Evolutionary conservation across 176 grass and related monocot genomes (phyloP).

Genomic region (Poa annua): DNA sequence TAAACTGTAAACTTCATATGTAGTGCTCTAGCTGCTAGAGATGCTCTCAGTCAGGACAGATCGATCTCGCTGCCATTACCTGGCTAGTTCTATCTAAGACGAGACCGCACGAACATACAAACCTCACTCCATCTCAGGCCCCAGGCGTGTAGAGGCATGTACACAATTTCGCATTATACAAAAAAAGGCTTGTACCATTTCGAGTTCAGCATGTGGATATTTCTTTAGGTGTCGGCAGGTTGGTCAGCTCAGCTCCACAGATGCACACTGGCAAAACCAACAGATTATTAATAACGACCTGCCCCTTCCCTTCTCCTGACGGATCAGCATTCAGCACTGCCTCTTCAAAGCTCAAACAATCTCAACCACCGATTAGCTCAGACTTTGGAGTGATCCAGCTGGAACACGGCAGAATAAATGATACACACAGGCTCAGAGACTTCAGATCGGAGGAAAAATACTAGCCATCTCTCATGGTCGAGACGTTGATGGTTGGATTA

Average conservation of each 20-base stretch:
- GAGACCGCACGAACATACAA: neutral
- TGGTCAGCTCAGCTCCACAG: neutral
- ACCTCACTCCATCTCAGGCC: neutral
- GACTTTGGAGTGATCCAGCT: neutral
- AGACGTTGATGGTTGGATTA: conserved; percentile 3
- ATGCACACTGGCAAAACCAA: neutral
- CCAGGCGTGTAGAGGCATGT: neutral
- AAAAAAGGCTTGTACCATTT: neutral
- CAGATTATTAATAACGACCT: neutral
- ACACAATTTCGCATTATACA: too few species aligned
- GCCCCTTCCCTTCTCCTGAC: neutral
- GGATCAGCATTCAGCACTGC: neutral
- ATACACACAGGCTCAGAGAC: neutral
- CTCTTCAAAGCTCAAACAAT: neutral
- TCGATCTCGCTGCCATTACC: conserved; percentile 1
- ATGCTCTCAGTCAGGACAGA: neutral
- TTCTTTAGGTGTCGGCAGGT: conserved; percentile 30
- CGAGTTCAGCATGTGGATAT: neutral
- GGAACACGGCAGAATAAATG: neutral
- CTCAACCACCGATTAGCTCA: neutral
- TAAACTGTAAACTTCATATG: too few species aligned
- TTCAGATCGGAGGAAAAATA: neutral
- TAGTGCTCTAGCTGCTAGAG: too few species aligned
- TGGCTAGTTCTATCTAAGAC: neutral
- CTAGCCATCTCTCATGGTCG: neutral